Base-by-base conservation (phyloP, 495 filamentous ascomycete species). In the Amniculicola lignicola region DNA sequence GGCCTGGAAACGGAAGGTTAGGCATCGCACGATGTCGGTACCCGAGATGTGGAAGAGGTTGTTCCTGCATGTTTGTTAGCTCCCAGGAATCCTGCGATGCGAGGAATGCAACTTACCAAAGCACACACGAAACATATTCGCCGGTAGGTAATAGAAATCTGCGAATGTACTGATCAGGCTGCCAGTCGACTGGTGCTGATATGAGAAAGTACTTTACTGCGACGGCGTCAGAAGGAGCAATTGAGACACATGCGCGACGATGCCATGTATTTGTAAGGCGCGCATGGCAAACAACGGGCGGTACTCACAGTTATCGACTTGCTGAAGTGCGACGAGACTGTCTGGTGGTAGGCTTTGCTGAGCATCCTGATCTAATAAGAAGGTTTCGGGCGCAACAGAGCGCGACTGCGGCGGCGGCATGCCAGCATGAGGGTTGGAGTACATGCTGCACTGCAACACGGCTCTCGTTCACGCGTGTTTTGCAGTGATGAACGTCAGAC, bases 151-250 rank as follows among this genome's bases (percentile, higher is more conserved):
- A 78, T 54, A 97, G 79, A 69, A 97, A 97, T 50, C 93, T 82
- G 56, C 94, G 82, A 66, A 98, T 97, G 64, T 96, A 91, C 72
- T 97, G 93, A 69, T 97, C 94, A 9, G 83, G 86, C 59, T 85
- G 86, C 93, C 93, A 98, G 77, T 98, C 94, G 45, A 98, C 93
- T 23, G 93, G 93, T 27, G 93, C 93, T 15, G 93, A 97, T 54
- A 98, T 90, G 71, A 98, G 88, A 77, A 98, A 98, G 72, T 97
- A 98, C 83, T 98, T 98, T 68, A 98, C 93, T 98, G 66, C 31
- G 31, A 51, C 41, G 35, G 44, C 25, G 47, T 67, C 55, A 68
- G 59, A 39, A 36, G 54, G 70, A 55, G 70, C 2, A 14, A 47
- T 19, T 21, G 50, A 43, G 42, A 59, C 48, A 58, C 27, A 45